These are phyloP conservation scores for Fusarium xyrophilum DNA, from an alignment of 2,329 filamentous ascomycete genomes.

Conservation along the genomic window DNA sequence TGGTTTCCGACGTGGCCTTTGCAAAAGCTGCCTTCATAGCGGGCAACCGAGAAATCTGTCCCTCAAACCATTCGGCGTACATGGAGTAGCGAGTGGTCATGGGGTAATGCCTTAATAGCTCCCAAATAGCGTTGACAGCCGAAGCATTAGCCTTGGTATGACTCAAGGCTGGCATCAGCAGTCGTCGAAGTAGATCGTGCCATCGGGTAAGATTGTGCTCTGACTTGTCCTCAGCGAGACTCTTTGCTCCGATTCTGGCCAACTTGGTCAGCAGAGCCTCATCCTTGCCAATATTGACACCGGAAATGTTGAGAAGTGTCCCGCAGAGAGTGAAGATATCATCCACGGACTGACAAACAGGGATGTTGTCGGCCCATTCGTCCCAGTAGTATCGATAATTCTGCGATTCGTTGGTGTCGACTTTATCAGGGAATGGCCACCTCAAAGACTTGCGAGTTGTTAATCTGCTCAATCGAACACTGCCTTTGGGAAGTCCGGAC, in stretches of 20 bases:
- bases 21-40: slow-evolving; percentile 82
- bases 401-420: slow-evolving; percentile 76
- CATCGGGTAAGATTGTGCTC: slow-evolving; percentile 76
- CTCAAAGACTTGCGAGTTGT: slow-evolving; percentile 72
- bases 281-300: slow-evolving; percentile 89
- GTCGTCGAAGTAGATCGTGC: slow-evolving; percentile 81
- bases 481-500: slow-evolving; percentile 71
- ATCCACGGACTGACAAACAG: slow-evolving; percentile 86
- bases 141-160: slow-evolving; percentile 84
- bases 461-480: slow-evolving; percentile 66
- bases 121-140: slow-evolving; percentile 85
- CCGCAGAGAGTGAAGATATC: slow-evolving; percentile 88
- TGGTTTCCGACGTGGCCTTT: slow-evolving; percentile 77
- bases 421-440: slow-evolving; percentile 84
- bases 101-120: slow-evolving; percentile 79
- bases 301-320: slow-evolving; percentile 83
- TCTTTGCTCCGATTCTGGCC: slow-evolving; percentile 82
- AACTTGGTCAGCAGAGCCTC: slow-evolving; percentile 79
- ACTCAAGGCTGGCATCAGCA: slow-evolving; percentile 88
- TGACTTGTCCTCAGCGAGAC: slow-evolving; percentile 73
- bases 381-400: slow-evolving; percentile 96
- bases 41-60: slow-evolving; percentile 76
- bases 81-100: slow-evolving; percentile 81
- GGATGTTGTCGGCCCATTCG: slow-evolving; percentile 94
- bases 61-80: slow-evolving; percentile 92